These are phyloP conservation scores for Gillenia trifoliata DNA, from an alignment of 306 rosid genomes.

Conservation along the genomic window DNA sequence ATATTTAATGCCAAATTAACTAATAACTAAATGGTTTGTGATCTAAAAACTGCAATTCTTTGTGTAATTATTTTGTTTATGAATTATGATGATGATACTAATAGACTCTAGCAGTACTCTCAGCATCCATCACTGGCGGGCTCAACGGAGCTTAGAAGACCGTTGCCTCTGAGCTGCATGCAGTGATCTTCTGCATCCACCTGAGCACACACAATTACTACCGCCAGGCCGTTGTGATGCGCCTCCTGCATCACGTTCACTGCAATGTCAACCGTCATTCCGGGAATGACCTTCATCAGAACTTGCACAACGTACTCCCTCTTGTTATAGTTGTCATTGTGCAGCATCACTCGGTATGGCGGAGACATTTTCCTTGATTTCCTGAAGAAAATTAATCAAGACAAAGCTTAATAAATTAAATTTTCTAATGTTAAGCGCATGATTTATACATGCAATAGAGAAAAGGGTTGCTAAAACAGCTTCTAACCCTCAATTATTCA, in stretches of 20 bases:
- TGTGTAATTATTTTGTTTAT: background rate
- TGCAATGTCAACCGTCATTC: constrained; percentile 86
- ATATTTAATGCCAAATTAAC: background rate
- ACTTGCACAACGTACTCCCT: constrained; percentile 94
- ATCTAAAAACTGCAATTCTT: background rate
- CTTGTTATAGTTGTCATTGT: constrained; percentile 80
- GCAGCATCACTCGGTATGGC: constrained; percentile 79
- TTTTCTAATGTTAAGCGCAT: background rate
- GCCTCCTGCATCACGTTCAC: constrained; percentile 97
- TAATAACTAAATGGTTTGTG: background rate
- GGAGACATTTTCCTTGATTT: constrained; percentile 70
- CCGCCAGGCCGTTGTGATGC: constrained; percentile 73
- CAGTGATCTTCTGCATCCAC: constrained; percentile 95
- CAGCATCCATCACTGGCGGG: constrained; percentile 79
- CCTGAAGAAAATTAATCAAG: constrained; percentile 32
- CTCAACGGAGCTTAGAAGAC: constrained; percentile 81
- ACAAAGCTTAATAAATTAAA: background rate
- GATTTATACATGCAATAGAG: background rate
- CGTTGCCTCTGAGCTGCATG: constrained; percentile 89
- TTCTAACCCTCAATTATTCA: background rate
- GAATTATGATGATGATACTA: background rate
- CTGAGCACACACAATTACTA: constrained; percentile 80
- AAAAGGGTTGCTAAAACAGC: background rate
- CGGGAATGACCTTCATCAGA: constrained; percentile 90
- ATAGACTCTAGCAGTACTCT: constrained; percentile 8